Base-by-base conservation (phyloP, 1,284 basidiomycete species). In the Termitomyces sp. region DNA sequence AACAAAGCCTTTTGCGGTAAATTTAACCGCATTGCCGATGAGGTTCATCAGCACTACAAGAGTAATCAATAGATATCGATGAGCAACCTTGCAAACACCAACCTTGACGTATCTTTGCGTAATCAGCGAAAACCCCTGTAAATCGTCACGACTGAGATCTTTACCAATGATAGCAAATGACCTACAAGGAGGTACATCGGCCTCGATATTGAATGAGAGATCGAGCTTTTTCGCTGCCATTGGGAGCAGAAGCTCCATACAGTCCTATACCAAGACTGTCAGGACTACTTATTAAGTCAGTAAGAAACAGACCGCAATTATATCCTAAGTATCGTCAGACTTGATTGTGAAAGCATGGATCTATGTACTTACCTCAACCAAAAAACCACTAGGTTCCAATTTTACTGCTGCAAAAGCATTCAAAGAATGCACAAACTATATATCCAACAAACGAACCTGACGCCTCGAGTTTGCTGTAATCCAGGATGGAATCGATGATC, bases 401-500 rank as follows among this genome's bases (percentile, higher is more conserved):
- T 87, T 87, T 15, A 87, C 72, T 24, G 85, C 85, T 85, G 59
- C 10, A 50, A 47, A 15, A 17, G 47, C 19, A 46, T 30, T 61
- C 17, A 59, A 53, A 21, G 50, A 48, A 13, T 54, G 6, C 26
- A n/a, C 38, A 3, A 6, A 36, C 6, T 6, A 48, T 1, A 31
- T 30, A 19, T n/a, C 33, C 9, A 19, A 24, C 17, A 15, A 19
- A 39, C 60, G 17, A 63, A 81, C 83, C 83, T 53, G 83, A 86
- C 19, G 85, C 85, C 64, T 88, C 85, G 2, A 88, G 70, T 64
- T 87, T 87, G 69, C 84, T 86, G 67, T 87, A 87, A 63, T 87
- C 85, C 59, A 88, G 67, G 50, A 88, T 86, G 1, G 83, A 86
- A 66, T 87, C 84, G 61, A 88, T 88, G 64, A 88, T 87, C 84